A percentile compares a stretch with the other conserved stretches of the same genome.
Evolutionary conservation across 1,284 basidiomycete species (phyloP).

Genomic region (Inonotus obliquus): DNA sequence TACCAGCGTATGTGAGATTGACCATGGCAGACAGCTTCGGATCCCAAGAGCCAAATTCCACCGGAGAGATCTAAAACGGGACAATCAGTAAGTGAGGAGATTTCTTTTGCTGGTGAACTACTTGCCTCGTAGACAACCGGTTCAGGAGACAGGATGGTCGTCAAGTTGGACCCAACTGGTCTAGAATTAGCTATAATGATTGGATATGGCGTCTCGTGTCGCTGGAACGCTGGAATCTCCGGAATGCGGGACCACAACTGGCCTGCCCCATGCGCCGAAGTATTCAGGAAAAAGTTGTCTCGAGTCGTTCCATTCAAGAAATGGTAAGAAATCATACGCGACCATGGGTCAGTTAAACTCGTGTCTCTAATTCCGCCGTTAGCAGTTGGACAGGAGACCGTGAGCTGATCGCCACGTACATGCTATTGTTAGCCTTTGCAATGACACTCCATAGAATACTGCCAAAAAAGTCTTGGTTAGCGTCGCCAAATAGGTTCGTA

Average conservation of each 20-base stretch:
- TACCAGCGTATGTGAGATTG: slow-evolving; percentile 56
- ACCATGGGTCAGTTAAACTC: slow-evolving; percentile 58
- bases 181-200: slow-evolving; percentile 53
- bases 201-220: slow-evolving; percentile 48
- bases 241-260: slow-evolving; percentile 60
- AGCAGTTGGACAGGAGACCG: background rate
- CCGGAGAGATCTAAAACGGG: slow-evolving; percentile 47
- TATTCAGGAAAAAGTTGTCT: slow-evolving; percentile 56
- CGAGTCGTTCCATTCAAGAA: slow-evolving; percentile 58
- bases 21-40: slow-evolving; percentile 56
- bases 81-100: too few species aligned
- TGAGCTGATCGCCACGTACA: slow-evolving; percentile 36
- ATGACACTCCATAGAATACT: slow-evolving; percentile 54
- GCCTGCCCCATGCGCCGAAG: slow-evolving; percentile 56
- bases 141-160: slow-evolving; percentile 37
- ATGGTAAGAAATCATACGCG: slow-evolving; percentile 60
- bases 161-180: slow-evolving; percentile 40
- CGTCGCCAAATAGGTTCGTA: slow-evolving; percentile 35
- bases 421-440: slow-evolving; percentile 46
- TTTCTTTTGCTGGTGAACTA: too few species aligned
- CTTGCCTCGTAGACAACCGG: slow-evolving; percentile 57
- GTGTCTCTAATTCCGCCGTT: slow-evolving; percentile 42
- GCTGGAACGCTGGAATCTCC: slow-evolving; percentile 38
- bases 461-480: slow-evolving; percentile 56
- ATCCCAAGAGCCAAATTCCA: slow-evolving; percentile 68